A percentile compares a stretch with the other conserved stretches of the same genome.
Conservation (phyloP, 139 green algal species). For the Pseudopediastrum boryanum region DNA sequence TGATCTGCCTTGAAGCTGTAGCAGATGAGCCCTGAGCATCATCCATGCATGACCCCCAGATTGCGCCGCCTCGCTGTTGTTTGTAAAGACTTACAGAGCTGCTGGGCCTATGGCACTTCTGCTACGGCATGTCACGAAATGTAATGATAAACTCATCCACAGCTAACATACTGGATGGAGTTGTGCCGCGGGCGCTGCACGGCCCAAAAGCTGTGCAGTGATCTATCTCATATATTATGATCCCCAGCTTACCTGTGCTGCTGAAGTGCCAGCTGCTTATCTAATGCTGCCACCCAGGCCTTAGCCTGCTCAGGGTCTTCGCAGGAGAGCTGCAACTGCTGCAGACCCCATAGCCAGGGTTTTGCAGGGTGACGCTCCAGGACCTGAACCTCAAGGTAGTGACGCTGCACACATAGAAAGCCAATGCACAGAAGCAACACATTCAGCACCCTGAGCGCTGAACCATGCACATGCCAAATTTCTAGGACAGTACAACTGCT, state of each 20-base stretch:
- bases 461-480: neutral
- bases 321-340: conserved; percentile 38
- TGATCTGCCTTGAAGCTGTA: neutral
- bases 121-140: too few relatives aligned
- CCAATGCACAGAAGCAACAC: neutral
- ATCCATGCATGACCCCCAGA: neutral
- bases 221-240: neutral
- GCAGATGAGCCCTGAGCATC: neutral
- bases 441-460: neutral
- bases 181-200: neutral
- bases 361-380: conserved; percentile 29
- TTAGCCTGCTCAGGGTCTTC: conserved; percentile 23
- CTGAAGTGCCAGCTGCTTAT: neutral
- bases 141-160: too few relatives aligned
- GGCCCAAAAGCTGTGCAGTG: neutral
- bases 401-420: conserved; percentile 29
- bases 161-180: too few relatives aligned
- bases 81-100: neutral
- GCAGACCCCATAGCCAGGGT: conserved; percentile 46
- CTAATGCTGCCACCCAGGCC: conserved; percentile 20
- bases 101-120: neutral
- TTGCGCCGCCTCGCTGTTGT: neutral
- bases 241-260: conserved; percentile 23
- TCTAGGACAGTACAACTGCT: neutral
- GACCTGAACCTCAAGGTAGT: conserved; percentile 53